phyloP scores from a whole-genome alignment of 116 monocot species.

The Posidonia oceanica region DNA sequence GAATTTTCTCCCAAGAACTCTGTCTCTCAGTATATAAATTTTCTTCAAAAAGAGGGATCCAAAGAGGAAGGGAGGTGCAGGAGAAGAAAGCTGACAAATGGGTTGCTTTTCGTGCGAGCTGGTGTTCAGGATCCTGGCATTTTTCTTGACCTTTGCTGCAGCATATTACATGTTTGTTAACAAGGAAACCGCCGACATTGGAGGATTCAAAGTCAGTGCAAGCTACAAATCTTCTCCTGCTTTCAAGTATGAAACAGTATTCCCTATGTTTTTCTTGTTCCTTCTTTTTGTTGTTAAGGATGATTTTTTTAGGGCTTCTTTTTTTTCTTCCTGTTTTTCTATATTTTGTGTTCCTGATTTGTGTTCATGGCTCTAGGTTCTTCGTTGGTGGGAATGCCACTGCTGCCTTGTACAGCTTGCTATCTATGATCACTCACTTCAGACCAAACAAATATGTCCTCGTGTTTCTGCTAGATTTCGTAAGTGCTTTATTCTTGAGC shows the following conservation, averaged over 20 bases:
- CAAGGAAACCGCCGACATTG: conserved; percentile 1
- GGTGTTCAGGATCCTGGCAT: not conserved
- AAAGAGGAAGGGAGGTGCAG: too few relatives aligned
- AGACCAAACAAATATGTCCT: not conserved
- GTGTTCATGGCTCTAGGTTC: too few relatives aligned
- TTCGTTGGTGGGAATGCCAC: too few relatives aligned
- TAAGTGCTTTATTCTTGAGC: not conserved
- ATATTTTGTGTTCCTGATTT: too few relatives aligned
- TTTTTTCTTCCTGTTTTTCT: too few relatives aligned
- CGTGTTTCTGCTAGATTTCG: conserved; percentile 4
- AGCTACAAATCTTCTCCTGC: not conserved
- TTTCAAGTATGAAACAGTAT: not conserved
- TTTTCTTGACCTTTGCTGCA: conserved; percentile 1
- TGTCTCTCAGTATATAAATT: too few relatives aligned
- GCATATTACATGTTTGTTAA: conserved; percentile 1
- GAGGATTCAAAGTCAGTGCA: not conserved
- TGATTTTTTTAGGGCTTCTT: too few relatives aligned
- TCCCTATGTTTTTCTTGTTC: not conserved
- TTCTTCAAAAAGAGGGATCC: too few relatives aligned
- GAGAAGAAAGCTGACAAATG: too few relatives aligned
- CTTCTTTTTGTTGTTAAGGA: not conserved
- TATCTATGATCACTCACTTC: not conserved
- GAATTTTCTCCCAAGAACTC: too few relatives aligned
- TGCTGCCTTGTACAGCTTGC: not conserved
- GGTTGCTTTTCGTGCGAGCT: not conserved